Evolutionary conservation across 148 eudicot species (phyloP).

Genomic region (Rhododendron simsii): DNA sequence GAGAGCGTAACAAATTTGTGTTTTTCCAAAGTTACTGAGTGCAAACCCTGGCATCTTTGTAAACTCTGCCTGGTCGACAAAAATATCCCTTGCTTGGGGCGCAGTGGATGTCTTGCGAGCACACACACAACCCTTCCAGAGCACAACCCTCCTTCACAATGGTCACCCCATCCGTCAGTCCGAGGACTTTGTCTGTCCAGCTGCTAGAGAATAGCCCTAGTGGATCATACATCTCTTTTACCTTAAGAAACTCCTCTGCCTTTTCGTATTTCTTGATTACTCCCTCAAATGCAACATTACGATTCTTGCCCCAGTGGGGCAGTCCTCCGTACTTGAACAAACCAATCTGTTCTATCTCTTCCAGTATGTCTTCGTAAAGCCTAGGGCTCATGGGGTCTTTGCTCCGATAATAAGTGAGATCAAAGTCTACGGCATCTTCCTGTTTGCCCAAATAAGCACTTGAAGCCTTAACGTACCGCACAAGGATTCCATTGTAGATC

Average conservation of each 20-base stretch:
- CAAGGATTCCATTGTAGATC: constrained; percentile 61
- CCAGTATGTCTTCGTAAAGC: constrained; percentile 42
- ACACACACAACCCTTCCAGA: constrained; percentile 76
- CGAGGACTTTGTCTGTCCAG: constrained; percentile 74
- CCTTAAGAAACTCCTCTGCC: constrained; percentile 36
- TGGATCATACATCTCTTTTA: constrained; percentile 64
- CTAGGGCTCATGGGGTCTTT: constrained; percentile 55
- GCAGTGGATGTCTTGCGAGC: constrained; percentile 65
- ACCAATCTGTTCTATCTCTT: constrained; percentile 82
- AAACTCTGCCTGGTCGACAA: constrained; percentile 61
- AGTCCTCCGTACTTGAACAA: constrained; percentile 63
- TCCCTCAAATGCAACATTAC: constrained; percentile 64
- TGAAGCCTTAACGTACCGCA: constrained; percentile 75
- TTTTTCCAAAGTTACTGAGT: neutral
- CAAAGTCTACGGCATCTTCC: constrained; percentile 73
- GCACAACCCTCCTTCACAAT: constrained; percentile 61
- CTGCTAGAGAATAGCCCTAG: constrained; percentile 62
- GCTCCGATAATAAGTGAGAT: constrained; percentile 69
- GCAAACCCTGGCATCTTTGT: constrained; percentile 68
- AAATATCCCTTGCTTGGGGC: constrained; percentile 62
- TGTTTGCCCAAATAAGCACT: constrained; percentile 73
- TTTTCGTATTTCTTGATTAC: constrained; percentile 52
- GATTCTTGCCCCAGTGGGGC: constrained; percentile 96
- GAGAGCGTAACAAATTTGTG: neutral
- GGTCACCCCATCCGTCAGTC: constrained; percentile 37